Evolutionary conservation across 495 filamentous ascomycete genomes (phyloP).

Genomic region (Xylaria scruposa): DNA sequence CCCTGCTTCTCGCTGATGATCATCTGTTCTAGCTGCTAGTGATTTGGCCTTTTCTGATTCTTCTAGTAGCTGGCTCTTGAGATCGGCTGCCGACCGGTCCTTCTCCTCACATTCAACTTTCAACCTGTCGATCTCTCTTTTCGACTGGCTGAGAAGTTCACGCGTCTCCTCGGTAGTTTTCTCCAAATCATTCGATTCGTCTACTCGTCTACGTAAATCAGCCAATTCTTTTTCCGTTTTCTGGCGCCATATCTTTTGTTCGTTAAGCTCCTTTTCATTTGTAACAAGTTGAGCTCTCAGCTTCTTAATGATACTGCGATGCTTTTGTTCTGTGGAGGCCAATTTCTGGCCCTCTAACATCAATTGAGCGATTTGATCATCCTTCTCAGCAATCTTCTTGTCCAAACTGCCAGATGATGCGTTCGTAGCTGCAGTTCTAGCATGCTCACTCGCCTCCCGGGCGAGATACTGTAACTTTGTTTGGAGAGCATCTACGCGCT

Average conservation of each 20-base stretch:
- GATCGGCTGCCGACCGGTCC: slow-evolving; percentile 67
- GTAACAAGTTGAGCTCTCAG: slow-evolving; percentile 67
- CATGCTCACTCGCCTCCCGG: slow-evolving; percentile 74
- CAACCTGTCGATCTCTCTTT: slow-evolving; percentile 73
- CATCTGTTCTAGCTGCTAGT: slow-evolving; percentile 69
- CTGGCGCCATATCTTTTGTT: slow-evolving; percentile 67
- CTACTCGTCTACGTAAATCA: slow-evolving; percentile 63
- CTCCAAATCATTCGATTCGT: slow-evolving; percentile 70
- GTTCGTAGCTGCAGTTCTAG: slow-evolving; percentile 65
- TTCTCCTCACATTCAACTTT: slow-evolving; percentile 71
- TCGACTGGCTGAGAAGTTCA: slow-evolving; percentile 67
- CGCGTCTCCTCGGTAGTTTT: slow-evolving; percentile 69
- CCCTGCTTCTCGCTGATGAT: slow-evolving; percentile 71
- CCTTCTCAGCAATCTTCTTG: slow-evolving; percentile 83
- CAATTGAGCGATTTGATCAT: slow-evolving; percentile 85
- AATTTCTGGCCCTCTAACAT: slow-evolving; percentile 94
- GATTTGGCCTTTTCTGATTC: slow-evolving; percentile 70
- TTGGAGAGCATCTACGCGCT: slow-evolving; percentile 91
- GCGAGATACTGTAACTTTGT: slow-evolving; percentile 88
- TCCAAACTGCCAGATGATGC: slow-evolving; percentile 70
- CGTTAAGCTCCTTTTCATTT: slow-evolving; percentile 68
- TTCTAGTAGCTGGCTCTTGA: slow-evolving; percentile 74
- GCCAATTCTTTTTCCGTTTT: slow-evolving; percentile 69
- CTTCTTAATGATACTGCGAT: slow-evolving; percentile 83
- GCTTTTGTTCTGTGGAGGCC: slow-evolving; percentile 81